These are phyloP conservation scores for Castanea crenata DNA, from an alignment of 306 rosid genomes.

Conservation along the genomic window DNA sequence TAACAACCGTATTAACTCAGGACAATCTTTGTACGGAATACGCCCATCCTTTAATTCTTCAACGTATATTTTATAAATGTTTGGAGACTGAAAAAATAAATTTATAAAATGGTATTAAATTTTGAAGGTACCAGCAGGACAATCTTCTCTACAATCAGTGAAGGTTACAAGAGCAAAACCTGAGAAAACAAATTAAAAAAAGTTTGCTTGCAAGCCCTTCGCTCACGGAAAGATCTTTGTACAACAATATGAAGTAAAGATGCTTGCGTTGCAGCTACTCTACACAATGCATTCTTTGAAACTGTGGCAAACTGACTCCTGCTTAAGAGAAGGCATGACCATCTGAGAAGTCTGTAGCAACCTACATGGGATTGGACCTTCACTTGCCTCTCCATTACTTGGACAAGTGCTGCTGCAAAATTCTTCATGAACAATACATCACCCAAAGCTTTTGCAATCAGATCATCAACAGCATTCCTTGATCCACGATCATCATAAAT, in stretches of 20 bases:
- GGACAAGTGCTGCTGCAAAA: conserved; percentile 86
- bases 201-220: conserved; percentile 62
- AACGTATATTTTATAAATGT: conserved; percentile 58
- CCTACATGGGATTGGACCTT: conserved; percentile 71
- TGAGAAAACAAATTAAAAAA: conserved; percentile 66
- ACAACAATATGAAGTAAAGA: conserved; percentile 51
- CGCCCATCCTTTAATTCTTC: conserved; percentile 62
- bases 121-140: conserved; percentile 1
- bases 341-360: conserved; percentile 70
- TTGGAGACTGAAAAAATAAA: conserved; percentile 52
- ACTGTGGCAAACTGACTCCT: conserved; percentile 62
- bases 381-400: conserved; percentile 76
- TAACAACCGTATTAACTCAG: conserved; percentile 63
- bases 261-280: conserved; percentile 74
- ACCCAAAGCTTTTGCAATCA: conserved; percentile 57
- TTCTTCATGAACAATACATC: conserved; percentile 75
- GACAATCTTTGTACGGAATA: conserved; percentile 72
- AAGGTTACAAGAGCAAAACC: conserved; percentile 43
- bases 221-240: conserved; percentile 58
- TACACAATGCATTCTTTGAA: conserved; percentile 84
- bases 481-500: conserved; percentile 82
- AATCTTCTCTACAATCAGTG: neutral
- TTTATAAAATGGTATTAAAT: neutral
- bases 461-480: conserved; percentile 77
- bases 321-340: conserved; percentile 78